A percentile compares a stretch with the other conserved stretches of the same genome.
phyloP scores from a whole-genome alignment of 2,329 filamentous ascomycete genomes.

The Hysterium pulicare region DNA sequence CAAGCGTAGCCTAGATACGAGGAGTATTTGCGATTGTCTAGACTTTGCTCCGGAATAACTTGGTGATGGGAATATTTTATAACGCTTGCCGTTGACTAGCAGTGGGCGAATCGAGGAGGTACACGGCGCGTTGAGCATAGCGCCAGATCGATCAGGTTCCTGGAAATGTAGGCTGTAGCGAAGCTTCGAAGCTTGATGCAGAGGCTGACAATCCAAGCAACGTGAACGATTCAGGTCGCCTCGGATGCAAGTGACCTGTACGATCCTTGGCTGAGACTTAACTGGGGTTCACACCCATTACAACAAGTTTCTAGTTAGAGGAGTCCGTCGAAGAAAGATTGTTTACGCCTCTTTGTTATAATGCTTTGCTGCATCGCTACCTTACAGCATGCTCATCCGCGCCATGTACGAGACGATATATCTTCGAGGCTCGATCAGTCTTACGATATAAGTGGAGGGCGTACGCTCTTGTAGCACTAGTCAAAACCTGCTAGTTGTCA shows the following conservation, averaged over 20 bases:
- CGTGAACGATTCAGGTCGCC: constrained; percentile 56
- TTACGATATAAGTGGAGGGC: constrained; percentile 46
- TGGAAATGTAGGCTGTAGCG: constrained; percentile 50
- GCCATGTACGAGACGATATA: constrained; percentile 59
- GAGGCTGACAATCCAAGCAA: constrained; percentile 66
- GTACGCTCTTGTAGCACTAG: constrained; percentile 51
- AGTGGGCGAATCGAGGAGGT: constrained; percentile 46
- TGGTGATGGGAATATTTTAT: constrained; percentile 22
- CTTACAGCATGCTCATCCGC: constrained; percentile 39
- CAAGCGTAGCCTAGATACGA: constrained; percentile 53
- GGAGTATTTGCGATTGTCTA: constrained; percentile 42
- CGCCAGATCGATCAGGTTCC: constrained; percentile 49
- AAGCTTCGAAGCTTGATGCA: constrained; percentile 56
- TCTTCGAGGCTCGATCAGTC: constrained; percentile 36
- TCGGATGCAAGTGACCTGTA: constrained; percentile 43
- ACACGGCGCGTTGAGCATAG: constrained; percentile 26
- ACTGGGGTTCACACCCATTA: constrained; percentile 44
- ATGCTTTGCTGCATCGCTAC: constrained; percentile 45
- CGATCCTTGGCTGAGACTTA: constrained; percentile 46
- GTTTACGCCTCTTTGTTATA: constrained; percentile 37
- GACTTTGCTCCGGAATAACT: constrained; percentile 42
- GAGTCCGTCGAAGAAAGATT: constrained; percentile 14
- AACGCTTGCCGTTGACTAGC: constrained; percentile 51
- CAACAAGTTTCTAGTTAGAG: constrained; percentile 40
- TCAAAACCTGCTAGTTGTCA: constrained; percentile 34